Conservation (phyloP, 495 filamentous ascomycete genomes). For the Physcia stellaris region DNA sequence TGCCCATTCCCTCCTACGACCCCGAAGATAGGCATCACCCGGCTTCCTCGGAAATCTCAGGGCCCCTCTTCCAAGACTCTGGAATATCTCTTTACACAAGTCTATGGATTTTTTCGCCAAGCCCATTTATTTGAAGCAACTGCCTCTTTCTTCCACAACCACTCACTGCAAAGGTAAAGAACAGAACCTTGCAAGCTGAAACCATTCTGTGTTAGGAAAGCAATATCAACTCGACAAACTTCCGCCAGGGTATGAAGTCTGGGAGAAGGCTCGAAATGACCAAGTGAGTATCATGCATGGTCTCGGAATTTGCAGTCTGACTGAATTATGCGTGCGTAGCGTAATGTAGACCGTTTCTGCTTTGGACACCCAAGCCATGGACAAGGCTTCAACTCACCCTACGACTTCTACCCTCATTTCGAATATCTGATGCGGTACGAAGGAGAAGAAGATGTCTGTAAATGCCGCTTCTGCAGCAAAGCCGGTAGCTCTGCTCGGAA, state of each 20-base stretch:
- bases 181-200: no score
- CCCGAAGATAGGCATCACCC: no score
- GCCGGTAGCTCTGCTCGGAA: constrained; percentile 11
- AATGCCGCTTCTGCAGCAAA: constrained; percentile 25
- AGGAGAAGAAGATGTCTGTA: constrained; percentile 16
- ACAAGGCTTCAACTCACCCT: constrained; percentile 35
- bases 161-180: no score
- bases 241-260: constrained; percentile 41
- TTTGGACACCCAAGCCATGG: constrained; percentile 42
- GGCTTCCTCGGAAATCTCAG: no score
- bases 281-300: constrained; percentile 21
- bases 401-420: constrained; percentile 45
- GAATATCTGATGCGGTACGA: constrained; percentile 37
- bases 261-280: constrained; percentile 28
- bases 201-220: constrained; percentile 19
- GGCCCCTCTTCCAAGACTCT: no score
- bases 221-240: constrained; percentile 36
- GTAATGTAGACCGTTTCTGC: no score
- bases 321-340: constrained; percentile 34
- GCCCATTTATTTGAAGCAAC: no score
- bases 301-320: constrained; percentile 26
- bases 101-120: no score
- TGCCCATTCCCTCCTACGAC: no score
- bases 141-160: no score
- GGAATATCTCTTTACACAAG: no score